Base-by-base conservation (phyloP, 495 filamentous ascomycete genomes). In the Talaromyces ruber region DNA sequence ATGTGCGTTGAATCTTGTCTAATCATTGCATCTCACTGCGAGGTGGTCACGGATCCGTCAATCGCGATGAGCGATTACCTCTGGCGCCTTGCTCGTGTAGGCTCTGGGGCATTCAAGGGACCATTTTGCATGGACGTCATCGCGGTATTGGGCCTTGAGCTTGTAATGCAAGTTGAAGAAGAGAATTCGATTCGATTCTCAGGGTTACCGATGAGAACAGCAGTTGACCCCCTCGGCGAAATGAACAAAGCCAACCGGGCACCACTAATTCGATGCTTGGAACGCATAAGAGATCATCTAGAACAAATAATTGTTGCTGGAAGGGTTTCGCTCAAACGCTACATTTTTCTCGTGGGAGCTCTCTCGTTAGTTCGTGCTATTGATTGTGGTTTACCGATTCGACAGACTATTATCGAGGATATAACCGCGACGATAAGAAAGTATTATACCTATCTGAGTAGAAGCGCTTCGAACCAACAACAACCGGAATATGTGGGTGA, bases 1-100 rank as follows among this genome's bases (percentile, higher is more conserved):
- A 67, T 71, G n/a, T 71, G 68, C 45, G 64, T 84, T 1, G 79
- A 84, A 22, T 65, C 64, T 6, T 65, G 64, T 9, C 56, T 69
- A n/a, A 58, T 54, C 1, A 66, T 71, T 45, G 65, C 67, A 4
- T 65, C 67, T 4, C 67, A 69, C 50, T 59, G 64, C 11, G 29
- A 65, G 14, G 50, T 22, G 39, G 45, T 66, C 14, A 61, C 59
- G 29, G 62, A 66, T 2, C 62, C 64, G 1, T 56, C 63, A 7
- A 24, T 21, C n/a, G 16, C 22, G 2, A 18, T 60, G 2, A 66
- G 65, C 24, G 65, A 47, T 47, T 47, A 67, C 29, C 47, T 68
- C 51, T 62, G 56, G 22, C 57, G 51, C 1, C 61, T 68, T 2
- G 60, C 52, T 26, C 32, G 65, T 29, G 37, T 37, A 3, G 67